phyloP scores from a whole-genome alignment of 2,329 filamentous ascomycete species.

The Didymella pinodella region DNA sequence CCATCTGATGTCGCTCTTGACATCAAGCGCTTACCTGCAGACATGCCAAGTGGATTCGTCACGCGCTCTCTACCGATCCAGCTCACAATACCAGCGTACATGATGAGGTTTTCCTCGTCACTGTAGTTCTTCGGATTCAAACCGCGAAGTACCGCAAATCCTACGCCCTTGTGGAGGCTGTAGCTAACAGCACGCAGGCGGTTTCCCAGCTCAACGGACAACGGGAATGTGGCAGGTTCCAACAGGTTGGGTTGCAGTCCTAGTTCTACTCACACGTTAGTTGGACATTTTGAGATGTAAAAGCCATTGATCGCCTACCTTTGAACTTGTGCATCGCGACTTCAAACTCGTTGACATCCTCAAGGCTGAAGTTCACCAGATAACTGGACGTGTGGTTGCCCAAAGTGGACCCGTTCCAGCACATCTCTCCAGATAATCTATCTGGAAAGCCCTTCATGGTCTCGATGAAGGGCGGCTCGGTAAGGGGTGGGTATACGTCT shows the following conservation, averaged over 20 bases:
- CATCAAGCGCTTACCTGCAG: not conserved
- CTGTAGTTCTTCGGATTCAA: not conserved
- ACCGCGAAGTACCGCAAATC: not conserved
- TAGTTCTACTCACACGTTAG: not conserved
- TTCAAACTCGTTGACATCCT: not conserved
- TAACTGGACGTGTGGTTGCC: not conserved
- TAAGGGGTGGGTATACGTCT: not conserved
- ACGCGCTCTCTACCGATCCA: not conserved
- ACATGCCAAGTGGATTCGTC: not conserved
- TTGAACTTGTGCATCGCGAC: not conserved
- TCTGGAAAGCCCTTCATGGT: not conserved
- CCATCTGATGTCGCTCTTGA: not conserved
- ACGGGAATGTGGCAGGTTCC: not conserved
- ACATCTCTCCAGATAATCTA: not conserved
- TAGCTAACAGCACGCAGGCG: not conserved
- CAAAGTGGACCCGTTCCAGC: not conserved
- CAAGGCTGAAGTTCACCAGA: not conserved
- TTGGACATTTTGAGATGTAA: too few species aligned
- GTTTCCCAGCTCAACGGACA: not conserved
- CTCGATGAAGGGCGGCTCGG: not conserved
- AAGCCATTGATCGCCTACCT: not conserved
- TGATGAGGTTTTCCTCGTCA: not conserved
- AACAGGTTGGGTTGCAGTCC: not conserved
- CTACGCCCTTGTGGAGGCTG: not conserved
- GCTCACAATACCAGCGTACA: not conserved